These are phyloP conservation scores for Peniophora sp. DNA, from an alignment of 1,284 basidiomycete species.

Conservation along the genomic window DNA sequence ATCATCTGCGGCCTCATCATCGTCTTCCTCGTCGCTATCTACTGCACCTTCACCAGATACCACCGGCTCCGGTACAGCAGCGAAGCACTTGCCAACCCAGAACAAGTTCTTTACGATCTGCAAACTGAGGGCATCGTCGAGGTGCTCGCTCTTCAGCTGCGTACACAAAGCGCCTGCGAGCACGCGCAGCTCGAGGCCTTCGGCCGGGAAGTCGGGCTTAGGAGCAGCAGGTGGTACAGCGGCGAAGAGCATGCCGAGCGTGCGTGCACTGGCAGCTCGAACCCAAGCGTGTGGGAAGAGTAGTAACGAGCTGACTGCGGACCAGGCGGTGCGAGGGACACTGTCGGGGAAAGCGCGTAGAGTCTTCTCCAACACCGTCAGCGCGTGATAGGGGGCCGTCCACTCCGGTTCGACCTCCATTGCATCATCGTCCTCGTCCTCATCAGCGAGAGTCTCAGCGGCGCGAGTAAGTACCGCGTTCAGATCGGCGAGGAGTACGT, in stretches of 20 bases:
- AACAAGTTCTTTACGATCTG: conserved; percentile 95
- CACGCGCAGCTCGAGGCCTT: conserved; percentile 48
- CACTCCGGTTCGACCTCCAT: conserved; percentile 62
- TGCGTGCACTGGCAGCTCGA: conserved; percentile 72
- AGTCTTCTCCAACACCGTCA: conserved; percentile 62
- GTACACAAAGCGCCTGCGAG: conserved; percentile 72
- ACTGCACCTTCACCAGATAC: conserved; percentile 10
- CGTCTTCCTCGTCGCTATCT: conserved; percentile 22
- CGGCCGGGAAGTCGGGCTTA: conserved; percentile 21
- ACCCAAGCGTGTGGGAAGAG: conserved; percentile 96
- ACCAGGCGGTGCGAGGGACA: conserved; percentile 54
- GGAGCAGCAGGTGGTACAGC: conserved; percentile 35
- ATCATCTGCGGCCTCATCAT: conserved; percentile 23
- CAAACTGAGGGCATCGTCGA: conserved; percentile 73
- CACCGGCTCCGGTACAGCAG: conserved; percentile 26
- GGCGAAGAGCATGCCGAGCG: conserved; percentile 70
- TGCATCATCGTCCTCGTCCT: conserved; percentile 34
- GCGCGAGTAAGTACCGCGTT: conserved; percentile 42
- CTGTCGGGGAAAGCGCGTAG: conserved; percentile 48
- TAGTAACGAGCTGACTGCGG: conserved; percentile 56
- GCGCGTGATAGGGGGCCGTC: conserved; percentile 79
- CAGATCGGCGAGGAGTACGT: conserved; percentile 54
- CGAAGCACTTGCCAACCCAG: conserved; percentile 84
- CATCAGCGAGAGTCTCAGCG: conserved; percentile 28
- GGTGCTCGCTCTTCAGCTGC: conserved; percentile 76